These are phyloP conservation scores for Plasmodium sp. DNA, from an alignment of 169 alveolate genomes.

Conservation along the genomic window DNA sequence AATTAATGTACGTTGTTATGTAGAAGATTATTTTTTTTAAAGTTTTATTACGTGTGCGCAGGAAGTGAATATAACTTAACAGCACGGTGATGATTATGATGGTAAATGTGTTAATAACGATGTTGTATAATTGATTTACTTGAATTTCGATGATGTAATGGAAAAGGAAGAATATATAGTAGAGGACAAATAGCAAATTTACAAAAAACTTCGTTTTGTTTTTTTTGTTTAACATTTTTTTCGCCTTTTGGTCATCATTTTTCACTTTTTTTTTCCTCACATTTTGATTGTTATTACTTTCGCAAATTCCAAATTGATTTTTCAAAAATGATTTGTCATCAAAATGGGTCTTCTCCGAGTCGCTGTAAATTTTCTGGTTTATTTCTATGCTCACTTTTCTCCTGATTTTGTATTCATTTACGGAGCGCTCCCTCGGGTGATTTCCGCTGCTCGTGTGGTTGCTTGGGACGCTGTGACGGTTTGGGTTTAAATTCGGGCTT, in stretches of 20 bases:
- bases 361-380: slow-evolving; percentile 64
- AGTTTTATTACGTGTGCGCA: slow-evolving; percentile 57
- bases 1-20: slow-evolving; percentile 39
- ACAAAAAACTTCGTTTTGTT: slow-evolving; percentile 35
- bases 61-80: slow-evolving; percentile 46
- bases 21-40: slow-evolving; percentile 62
- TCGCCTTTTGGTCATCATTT: slow-evolving; percentile 65
- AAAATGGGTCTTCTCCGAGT: slow-evolving; percentile 31
- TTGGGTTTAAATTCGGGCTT: not conserved
- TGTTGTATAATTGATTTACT: slow-evolving; percentile 44
- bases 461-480: not conserved
- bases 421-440: slow-evolving; percentile 14
- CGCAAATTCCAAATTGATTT: slow-evolving; percentile 14
- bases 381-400: slow-evolving; percentile 69
- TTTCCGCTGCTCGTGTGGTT: not conserved
- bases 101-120: slow-evolving; percentile 49
- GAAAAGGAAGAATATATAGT: slow-evolving; percentile 66
- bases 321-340: slow-evolving; percentile 18
- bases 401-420: slow-evolving; percentile 62
- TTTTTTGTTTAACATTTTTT: slow-evolving; percentile 40
- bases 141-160: slow-evolving; percentile 66
- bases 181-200: slow-evolving; percentile 59
- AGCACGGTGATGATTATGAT: slow-evolving; percentile 28
- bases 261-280: slow-evolving; percentile 41
- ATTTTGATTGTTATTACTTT: not conserved